phyloP scores from a whole-genome alignment of 371 early-diverging fungal species.

The Mortierella sp. region DNA sequence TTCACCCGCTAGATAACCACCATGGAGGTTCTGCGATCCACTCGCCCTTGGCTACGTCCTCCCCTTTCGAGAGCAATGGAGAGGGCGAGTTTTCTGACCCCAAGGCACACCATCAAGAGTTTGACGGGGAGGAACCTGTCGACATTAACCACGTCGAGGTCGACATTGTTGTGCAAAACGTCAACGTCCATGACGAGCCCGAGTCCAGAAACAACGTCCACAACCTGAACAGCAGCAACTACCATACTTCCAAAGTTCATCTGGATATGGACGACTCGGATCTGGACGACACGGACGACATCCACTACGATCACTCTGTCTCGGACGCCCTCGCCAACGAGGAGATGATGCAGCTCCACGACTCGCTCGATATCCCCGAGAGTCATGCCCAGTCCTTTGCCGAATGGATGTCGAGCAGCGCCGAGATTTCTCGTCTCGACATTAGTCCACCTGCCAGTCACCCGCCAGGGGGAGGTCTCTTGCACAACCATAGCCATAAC shows the following conservation, averaged over 20 bases:
- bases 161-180: slow-evolving; percentile 46
- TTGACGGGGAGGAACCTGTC: background rate
- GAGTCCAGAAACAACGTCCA: background rate
- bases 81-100: background rate
- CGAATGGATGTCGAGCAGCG: slow-evolving; percentile 57
- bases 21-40: background rate
- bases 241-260: background rate
- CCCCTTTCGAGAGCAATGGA: background rate
- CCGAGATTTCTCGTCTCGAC: slow-evolving; percentile 53
- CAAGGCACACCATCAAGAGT: background rate
- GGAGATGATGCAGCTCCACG: slow-evolving; percentile 41
- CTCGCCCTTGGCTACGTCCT: background rate
- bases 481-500: background rate
- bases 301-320: slow-evolving; percentile 16
- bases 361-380: slow-evolving; percentile 35
- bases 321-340: slow-evolving; percentile 27
- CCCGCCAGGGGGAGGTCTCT: background rate
- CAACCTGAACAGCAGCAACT: background rate
- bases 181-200: slow-evolving; percentile 27
- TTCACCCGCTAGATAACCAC: background rate
- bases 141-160: slow-evolving; percentile 39
- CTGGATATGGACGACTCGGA: slow-evolving; percentile 16
- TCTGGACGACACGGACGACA: slow-evolving; percentile 19
- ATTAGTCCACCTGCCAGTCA: slow-evolving; percentile 31
- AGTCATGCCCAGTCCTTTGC: slow-evolving; percentile 53